Conservation (phyloP, 176 grass and related monocot species). For the Hordeum vulgare region MorexV3_pseudomolecules_assembly NC_058519.1:45947285-45947784, state of each 20-base stretch:
- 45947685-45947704: background rate
- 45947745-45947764: background rate
- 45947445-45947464: conserved; percentile 54
- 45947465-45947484: conserved; percentile 9
- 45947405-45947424: conserved; percentile 35
- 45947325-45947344: background rate
- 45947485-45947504: background rate
- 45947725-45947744: background rate
- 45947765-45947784: background rate
- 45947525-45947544: background rate
- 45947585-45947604: background rate
- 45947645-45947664: background rate
- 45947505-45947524: background rate
- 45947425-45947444: conserved; percentile 54
- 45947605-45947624: background rate
- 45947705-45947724: background rate
- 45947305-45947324: background rate
- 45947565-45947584: background rate
- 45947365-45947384: background rate
- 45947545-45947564: background rate
- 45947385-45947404: conserved; percentile 14
- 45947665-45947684: background rate
- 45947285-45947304: background rate
- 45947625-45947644: background rate
- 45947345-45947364: background rate